Evolutionary conservation across 129 eudicot species (phyloP), one percentile per base, ranked within the genome.

Genomic region (Pseudognaphalium luteoalbum): DNA sequence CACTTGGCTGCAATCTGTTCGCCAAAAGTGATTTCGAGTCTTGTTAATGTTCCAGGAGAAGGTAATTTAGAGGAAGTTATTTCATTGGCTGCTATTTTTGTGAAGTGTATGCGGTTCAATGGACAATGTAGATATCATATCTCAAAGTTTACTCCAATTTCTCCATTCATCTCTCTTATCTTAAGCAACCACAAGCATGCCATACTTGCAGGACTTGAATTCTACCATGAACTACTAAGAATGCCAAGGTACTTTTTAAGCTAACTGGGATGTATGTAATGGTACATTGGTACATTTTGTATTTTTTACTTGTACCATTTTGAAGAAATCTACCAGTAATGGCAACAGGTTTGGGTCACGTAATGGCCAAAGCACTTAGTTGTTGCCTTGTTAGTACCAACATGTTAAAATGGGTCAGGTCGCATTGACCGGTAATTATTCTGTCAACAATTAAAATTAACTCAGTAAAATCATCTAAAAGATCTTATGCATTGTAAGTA

Each of bases 61-160:
- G 83, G 81, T 54, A 80, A 83, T 77, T 76, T 89, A 9, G 85
- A 89, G 42, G 96, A 91, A 73, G 17, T 77, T 29, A 78, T 82
- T 39, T 87, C 96, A 60, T 80, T 89, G 86, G 97, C 96, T 71
- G 81, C 89, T 5, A 61, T 91, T 77, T 91, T 91, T 4, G 92
- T 89, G 37, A 85, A 54, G 72, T 88, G 97, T 54, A 88, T 89
- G 92, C 67, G 86, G 50, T 88, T 87, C 75, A 87, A 91, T 52
- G 90, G 96, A 61, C 71, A 85, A 67, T 87, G 97, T 79, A 85
- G 92, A 76, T 80, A 87, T 19, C 81, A 87, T 78, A 76, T 91
- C 68, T 44, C 80, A 0, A 80, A 83, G n/a, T 77, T 66, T 68
- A 75, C 88, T 65, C 89, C 86, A 0, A 75, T 89, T 29, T 77